phyloP scores from a whole-genome alignment of 2,329 filamentous ascomycete genomes.

The Colletotrichum cuscutae region DNA sequence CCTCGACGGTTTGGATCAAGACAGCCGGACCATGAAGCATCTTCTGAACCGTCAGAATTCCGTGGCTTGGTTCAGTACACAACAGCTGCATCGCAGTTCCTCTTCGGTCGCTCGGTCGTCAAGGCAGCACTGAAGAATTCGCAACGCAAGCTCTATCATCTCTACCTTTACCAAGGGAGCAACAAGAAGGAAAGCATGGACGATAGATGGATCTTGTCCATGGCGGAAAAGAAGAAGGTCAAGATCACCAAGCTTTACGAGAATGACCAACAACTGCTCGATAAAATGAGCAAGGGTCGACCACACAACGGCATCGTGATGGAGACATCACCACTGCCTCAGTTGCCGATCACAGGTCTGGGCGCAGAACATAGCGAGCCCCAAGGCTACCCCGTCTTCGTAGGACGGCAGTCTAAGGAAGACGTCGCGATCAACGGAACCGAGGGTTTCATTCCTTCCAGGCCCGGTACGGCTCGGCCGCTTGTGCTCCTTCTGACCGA shows the following conservation, averaged over 20 bases:
- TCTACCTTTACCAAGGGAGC: constrained; percentile 78
- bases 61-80: constrained; percentile 63
- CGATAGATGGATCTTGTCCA: constrained; percentile 53
- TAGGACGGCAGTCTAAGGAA: constrained; percentile 78
- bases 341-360: constrained; percentile 72
- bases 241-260: constrained; percentile 67
- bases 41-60: constrained; percentile 4
- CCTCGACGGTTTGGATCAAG: constrained; percentile 1
- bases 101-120: constrained; percentile 87
- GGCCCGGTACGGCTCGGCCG: constrained; percentile 65
- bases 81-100: constrained; percentile 88
- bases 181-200: constrained; percentile 62
- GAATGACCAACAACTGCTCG: constrained; percentile 74
- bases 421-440: constrained; percentile 79
- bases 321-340: constrained; percentile 85
- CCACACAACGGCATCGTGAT: constrained; percentile 93
- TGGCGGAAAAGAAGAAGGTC: constrained; percentile 62
- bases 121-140: constrained; percentile 76
- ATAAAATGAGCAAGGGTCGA: constrained; percentile 83
- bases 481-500: constrained; percentile 80
- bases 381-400: constrained; percentile 65
- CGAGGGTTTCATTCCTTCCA: constrained; percentile 57
- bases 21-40: background rate
- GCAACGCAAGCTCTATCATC: constrained; percentile 80
- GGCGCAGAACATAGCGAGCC: constrained; percentile 55